Base-by-base conservation (phyloP, 163 green algal species). In the Scenedesmus sp. region DNA sequence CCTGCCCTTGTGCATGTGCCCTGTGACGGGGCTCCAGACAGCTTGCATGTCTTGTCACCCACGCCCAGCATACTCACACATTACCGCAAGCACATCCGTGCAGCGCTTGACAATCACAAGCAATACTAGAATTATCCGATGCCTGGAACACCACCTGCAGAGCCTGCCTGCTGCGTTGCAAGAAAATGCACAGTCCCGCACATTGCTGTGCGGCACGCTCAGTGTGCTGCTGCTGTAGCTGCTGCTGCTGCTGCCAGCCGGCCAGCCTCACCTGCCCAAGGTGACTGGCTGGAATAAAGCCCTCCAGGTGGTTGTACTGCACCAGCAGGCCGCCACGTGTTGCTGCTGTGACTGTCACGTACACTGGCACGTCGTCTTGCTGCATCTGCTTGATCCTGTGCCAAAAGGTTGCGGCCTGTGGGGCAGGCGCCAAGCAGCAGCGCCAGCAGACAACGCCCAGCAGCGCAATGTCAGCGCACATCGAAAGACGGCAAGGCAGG, bases 281-380 rank as follows among this genome's bases (percentile, higher is more conserved):
- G 91, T 99, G 98, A 91, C 93, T 97, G 90, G 95, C 95, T 78
- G 98, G 98, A 44, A 98, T 94, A 93, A 99, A 99, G 92, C 98
- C 98, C 37, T 96, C 94, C 53, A 99, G 94, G 90, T 92, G 93
- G 91, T 98, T 94, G 61, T 98, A 96, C 79, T 96, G 93, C 15
- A 99, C 96, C 18, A 99, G 92, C 37, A 99, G 85, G 89, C 98
- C 98, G 49, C 97, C 98, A 72, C 96, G 93, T 90, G 96, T 98
- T 56, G 93, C 87, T 81, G 80, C 90, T 40, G 93, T 93, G 35
- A 98, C 96, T 72, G 91, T 95, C 20, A 95, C 96, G 10, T 89
- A 90, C 43, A 99, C 94, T 18, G 94, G 96, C 26, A 96, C 93
- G 65, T 99, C 96, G 90, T 99, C 97, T 72, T 98, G 96, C 91